Base-by-base conservation (phyloP, 768 basidiomycete species). In the Boletus pseudo-olivaceus region DNA sequence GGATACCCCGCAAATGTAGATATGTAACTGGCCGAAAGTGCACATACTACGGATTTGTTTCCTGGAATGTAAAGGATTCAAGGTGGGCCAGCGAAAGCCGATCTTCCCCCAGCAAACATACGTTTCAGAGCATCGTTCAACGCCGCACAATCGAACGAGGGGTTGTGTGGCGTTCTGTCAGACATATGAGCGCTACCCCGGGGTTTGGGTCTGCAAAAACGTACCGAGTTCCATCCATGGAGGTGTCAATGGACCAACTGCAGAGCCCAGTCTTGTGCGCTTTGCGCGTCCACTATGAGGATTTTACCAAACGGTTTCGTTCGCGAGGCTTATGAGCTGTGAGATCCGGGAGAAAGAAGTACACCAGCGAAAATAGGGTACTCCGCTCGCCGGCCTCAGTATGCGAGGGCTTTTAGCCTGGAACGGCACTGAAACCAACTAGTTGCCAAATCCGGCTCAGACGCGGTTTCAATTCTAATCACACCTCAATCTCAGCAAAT, bases 1-100 rank as follows among this genome's bases (percentile, higher is more conserved):
- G 93, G 93, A 71, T 94, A 96, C 47, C 94, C 94, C 53, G 89
- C 88, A 65, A 96, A 83, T 14, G 95, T 97, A 44, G 93, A 94
- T 60, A 94, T 81, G 71, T 94, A 89, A 63, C 92, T 93, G 47
- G 93, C 93, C 39, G 90, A 85, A 56, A 95, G 84, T 34, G 94
- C 93, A 65, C 90, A 93, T 37, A 89, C 90, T 65, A 93, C 87
- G 48, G 91, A 84, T 73, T 91, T 92, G 77, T 93, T 85, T 58
- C 78, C 90, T 93, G 71, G 29, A 23, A 15, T 44, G 40, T 23
- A 40, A 47, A 45, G 10, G 41, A 37, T 45, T 63, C 47, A 53
- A 50, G 51, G 50, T 49, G 49, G 29, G 44, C 32, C 5, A 37
- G 40, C 19, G 30, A 43, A 48, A 41, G 45, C 2, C 34, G 26